Conservation (phyloP, 331 rosid species). For the Quercus lobata region DNA sequence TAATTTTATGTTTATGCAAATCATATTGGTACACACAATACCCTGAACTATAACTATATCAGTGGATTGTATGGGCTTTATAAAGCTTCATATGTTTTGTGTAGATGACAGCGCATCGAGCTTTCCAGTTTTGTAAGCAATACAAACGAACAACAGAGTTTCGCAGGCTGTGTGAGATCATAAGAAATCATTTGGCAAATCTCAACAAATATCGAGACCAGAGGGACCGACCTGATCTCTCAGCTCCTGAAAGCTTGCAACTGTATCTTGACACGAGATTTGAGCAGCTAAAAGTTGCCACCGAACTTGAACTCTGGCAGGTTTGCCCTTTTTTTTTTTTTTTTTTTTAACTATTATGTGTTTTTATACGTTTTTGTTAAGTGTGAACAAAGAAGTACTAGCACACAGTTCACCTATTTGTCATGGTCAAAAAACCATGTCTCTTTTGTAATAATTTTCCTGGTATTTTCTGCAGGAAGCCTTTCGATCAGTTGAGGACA, state of each 20-base stretch:
- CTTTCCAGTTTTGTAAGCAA: conserved; percentile 97
- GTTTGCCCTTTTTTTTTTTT: conserved; percentile 21
- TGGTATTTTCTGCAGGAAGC: conserved; percentile 66
- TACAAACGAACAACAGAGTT: conserved; percentile 90
- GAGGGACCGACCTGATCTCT: conserved; percentile 86
- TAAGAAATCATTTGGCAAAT: conserved; percentile 81
- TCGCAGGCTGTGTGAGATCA: conserved; percentile 89
- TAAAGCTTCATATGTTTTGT: neutral
- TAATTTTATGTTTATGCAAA: neutral
- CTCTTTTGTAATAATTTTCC: neutral
- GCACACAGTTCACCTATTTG: neutral
- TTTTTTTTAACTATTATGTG: neutral
- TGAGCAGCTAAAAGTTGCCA: conserved; percentile 95
- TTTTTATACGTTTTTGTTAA: neutral
- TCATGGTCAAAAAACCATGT: neutral
- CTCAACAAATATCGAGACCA: conserved; percentile 94
- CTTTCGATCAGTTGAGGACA: conserved; percentile 89
- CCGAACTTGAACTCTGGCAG: conserved; percentile 98
- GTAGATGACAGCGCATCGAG: conserved; percentile 99
- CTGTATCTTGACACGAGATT: conserved; percentile 94
- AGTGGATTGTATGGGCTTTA: neutral
- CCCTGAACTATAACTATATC: neutral
- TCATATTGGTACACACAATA: neutral
- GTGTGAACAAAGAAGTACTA: neutral
- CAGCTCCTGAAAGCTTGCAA: conserved; percentile 90